These are phyloP conservation scores for Barbarea vulgaris DNA, from an alignment of 345 rosid genomes.

Conservation along the genomic window DNA sequence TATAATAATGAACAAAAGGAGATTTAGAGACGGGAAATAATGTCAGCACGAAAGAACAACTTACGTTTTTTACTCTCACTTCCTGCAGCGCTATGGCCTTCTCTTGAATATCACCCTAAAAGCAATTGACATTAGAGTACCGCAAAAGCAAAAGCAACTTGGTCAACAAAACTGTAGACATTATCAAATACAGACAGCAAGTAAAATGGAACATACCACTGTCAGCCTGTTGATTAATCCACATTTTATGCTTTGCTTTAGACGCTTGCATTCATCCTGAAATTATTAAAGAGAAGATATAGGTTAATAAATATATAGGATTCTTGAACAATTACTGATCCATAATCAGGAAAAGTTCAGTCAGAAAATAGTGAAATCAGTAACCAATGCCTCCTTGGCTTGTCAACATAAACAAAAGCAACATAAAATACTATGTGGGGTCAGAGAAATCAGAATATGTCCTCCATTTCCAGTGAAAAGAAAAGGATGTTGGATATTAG, in stretches of 20 bases:
- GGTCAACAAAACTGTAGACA: neutral
- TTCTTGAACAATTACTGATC: neutral
- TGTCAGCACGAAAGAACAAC: conserved; percentile 30
- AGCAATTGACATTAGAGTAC: conserved; percentile 38
- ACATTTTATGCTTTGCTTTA: conserved; percentile 97
- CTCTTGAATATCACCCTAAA: conserved; percentile 93
- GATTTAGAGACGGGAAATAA: neutral
- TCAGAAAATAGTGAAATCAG: conserved; percentile 15
- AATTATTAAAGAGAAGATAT: conserved; percentile 22
- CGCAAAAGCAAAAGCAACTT: neutral
- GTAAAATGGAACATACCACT: conserved; percentile 61
- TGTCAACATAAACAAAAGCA: conserved; percentile 28
- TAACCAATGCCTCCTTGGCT: conserved; percentile 1
- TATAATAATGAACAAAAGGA: conserved; percentile 10
- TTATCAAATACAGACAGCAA: neutral
- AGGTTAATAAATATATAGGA: conserved; percentile 22
- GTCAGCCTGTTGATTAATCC: conserved; percentile 84
- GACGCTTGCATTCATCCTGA: conserved; percentile 98
- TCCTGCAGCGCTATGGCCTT: conserved; percentile 87
- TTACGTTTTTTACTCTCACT: conserved; percentile 95
- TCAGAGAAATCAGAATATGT: neutral
- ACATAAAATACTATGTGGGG: conserved; percentile 8
- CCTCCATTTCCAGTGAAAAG: neutral
- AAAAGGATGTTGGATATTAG: conserved; percentile 5
- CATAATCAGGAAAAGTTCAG: neutral